phyloP scores from a whole-genome alignment of 2,329 filamentous ascomycete species.

The Microdochium trichocladiopsis region DNA sequence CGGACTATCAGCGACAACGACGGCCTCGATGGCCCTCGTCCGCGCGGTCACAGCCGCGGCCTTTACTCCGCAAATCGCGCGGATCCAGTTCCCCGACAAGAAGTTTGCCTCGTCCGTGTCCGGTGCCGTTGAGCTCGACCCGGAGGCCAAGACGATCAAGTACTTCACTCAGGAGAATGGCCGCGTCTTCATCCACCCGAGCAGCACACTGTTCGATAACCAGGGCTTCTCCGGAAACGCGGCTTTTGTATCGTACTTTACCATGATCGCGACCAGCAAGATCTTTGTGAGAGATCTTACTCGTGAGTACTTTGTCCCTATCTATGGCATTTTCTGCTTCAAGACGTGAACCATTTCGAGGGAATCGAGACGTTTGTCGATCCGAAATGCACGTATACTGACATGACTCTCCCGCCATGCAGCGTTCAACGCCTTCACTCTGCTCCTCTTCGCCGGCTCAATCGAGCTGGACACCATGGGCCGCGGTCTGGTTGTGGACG shows the following conservation, averaged over 20 bases:
- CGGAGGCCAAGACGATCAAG: constrained; percentile 85
- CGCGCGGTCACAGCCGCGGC: constrained; percentile 66
- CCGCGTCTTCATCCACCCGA: constrained; percentile 88
- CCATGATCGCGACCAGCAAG: constrained; percentile 85
- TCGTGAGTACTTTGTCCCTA: constrained; percentile 45
- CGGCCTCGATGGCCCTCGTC: constrained; percentile 42
- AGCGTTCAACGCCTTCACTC: constrained; percentile 83
- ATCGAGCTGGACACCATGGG: constrained; percentile 84
- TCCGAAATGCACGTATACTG: background rate
- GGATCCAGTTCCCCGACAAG: constrained; percentile 91
- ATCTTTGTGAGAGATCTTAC: constrained; percentile 88
- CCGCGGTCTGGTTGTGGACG: constrained; percentile 81
- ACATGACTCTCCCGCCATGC: constrained; percentile 2
- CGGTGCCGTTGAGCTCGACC: constrained; percentile 87
- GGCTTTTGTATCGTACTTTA: constrained; percentile 82
- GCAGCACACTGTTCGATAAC: constrained; percentile 76
- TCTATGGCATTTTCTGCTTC: too few species aligned
- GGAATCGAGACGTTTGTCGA: background rate
- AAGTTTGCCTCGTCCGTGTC: constrained; percentile 85
- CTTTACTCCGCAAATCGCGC: constrained; percentile 79
- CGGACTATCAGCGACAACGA: background rate
- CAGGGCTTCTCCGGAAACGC: constrained; percentile 71
- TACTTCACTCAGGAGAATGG: constrained; percentile 84
- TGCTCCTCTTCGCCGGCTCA: constrained; percentile 80
- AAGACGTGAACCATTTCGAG: too few species aligned